Conservation (phyloP, 495 filamentous ascomycete species). For the Penicillium salamii region DNA sequence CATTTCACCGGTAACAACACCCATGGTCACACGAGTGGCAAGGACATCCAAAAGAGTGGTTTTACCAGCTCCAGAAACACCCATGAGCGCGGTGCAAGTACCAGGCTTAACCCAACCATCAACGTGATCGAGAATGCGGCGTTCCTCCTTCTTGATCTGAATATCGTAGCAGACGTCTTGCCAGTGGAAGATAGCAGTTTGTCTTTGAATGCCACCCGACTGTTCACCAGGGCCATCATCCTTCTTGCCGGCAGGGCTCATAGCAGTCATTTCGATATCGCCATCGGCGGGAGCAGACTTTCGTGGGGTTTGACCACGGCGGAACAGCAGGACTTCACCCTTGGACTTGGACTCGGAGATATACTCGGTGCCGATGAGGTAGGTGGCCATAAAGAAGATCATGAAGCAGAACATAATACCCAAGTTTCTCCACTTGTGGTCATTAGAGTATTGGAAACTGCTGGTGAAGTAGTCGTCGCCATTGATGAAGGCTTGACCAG, state of each 20-base stretch:
- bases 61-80: slow-evolving; percentile 62
- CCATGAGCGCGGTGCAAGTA: slow-evolving; percentile 65
- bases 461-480: slow-evolving; percentile 52
- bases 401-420: slow-evolving; percentile 67
- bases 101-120: slow-evolving; percentile 67
- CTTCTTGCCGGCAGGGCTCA: slow-evolving; percentile 36
- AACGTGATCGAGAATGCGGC: slow-evolving; percentile 60
- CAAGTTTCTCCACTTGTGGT: slow-evolving; percentile 68
- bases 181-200: slow-evolving; percentile 74
- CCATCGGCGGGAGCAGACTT: slow-evolving; percentile 12
- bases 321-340: slow-evolving; percentile 54
- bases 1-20: slow-evolving; percentile 53
- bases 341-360: slow-evolving; percentile 49
- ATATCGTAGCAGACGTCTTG: slow-evolving; percentile 74
- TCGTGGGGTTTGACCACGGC: slow-evolving; percentile 37
- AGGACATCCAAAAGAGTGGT: slow-evolving; percentile 65
- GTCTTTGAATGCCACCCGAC: slow-evolving; percentile 53
- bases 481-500: slow-evolving; percentile 43
- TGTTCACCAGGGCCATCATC: slow-evolving; percentile 34
- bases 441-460: slow-evolving; percentile 54
- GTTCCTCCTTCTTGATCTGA: slow-evolving; percentile 56
- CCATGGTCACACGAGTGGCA: slow-evolving; percentile 52
- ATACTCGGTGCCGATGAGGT: slow-evolving; percentile 45
- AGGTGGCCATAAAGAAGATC: slow-evolving; percentile 55
- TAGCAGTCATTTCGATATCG: slow-evolving; percentile 33